phyloP scores from a whole-genome alignment of 352 stramenopile genomes.

The Globisporangium cylindrosporum region DNA sequence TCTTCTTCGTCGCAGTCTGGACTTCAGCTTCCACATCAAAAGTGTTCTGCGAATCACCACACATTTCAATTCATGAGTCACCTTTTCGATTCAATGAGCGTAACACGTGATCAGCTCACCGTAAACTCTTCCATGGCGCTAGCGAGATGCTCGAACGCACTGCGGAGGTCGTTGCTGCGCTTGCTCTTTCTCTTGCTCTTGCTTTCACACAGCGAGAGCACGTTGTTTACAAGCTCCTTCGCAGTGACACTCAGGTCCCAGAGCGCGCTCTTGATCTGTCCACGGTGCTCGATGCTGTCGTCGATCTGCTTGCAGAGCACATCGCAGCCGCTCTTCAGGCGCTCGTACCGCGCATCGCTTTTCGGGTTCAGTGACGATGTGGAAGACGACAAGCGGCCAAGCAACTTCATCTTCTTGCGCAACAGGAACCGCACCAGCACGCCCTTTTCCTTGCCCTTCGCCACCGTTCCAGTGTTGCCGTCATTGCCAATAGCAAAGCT shows the following conservation, averaged over 20 bases:
- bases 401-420: conserved; percentile 24
- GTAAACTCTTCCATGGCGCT: conserved; percentile 6
- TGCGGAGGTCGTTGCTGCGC: neutral
- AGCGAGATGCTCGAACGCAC: conserved; percentile 9
- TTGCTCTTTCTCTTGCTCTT: conserved; percentile 1
- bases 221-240: neutral
- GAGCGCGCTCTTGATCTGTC: conserved; percentile 25
- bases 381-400: conserved; percentile 1
- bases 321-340: conserved; percentile 28
- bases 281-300: conserved; percentile 23
- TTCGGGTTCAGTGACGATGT: conserved; percentile 2
- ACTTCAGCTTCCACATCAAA: conserved; percentile 25
- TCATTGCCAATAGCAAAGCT: neutral
- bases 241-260: conserved; percentile 19
- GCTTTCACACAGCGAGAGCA: neutral
- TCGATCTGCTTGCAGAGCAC: conserved; percentile 31
- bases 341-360: conserved; percentile 33
- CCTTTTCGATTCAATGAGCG: no score
- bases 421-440: conserved; percentile 18
- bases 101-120: conserved; percentile 6
- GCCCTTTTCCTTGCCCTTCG: neutral
- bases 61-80: neutral
- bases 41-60: neutral
- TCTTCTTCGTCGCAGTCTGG: conserved; percentile 32
- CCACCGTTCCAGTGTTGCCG: neutral